Conservation (phyloP, 2,329 filamentous ascomycete species). For the Nothophoma quercina region DNA sequence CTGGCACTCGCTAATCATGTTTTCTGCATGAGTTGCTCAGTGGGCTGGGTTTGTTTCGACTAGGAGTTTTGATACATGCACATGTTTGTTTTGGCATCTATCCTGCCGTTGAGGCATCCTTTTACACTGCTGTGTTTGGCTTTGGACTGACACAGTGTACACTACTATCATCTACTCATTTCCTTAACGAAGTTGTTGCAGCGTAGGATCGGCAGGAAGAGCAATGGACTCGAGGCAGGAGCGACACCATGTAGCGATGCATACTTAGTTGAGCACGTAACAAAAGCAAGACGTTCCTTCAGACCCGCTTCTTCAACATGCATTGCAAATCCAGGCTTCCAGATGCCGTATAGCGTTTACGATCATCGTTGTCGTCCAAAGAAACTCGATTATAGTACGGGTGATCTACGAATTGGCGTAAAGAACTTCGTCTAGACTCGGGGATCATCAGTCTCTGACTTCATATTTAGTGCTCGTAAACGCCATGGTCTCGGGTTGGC, state of each 20-base stretch:
- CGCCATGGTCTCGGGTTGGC: no score
- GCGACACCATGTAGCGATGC: constrained; percentile 23
- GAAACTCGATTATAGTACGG: no score
- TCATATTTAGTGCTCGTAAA: no score
- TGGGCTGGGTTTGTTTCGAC: constrained; percentile 38
- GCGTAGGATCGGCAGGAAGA: constrained; percentile 20
- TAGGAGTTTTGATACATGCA: constrained; percentile 48
- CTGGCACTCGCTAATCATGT: constrained; percentile 47
- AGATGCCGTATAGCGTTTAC: no score
- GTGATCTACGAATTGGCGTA: no score
- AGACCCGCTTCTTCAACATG: neutral
- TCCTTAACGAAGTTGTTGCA: constrained; percentile 23
- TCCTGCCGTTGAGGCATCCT: constrained; percentile 6
- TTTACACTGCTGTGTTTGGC: constrained; percentile 29
- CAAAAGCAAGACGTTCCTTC: constrained; percentile 39
- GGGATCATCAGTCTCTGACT: no score
- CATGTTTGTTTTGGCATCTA: constrained; percentile 38
- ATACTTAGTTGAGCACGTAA: constrained; percentile 33
- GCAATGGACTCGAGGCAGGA: constrained; percentile 10
- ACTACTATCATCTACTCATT: constrained; percentile 35
- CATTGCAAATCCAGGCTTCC: no score
- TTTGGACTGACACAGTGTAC: constrained; percentile 34
- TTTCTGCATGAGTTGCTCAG: constrained; percentile 46
- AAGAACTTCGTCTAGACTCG: no score
- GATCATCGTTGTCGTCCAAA: no score